Evolutionary conservation across 768 basidiomycete species (phyloP).

Genomic region (Trametes coccinea): DNA sequence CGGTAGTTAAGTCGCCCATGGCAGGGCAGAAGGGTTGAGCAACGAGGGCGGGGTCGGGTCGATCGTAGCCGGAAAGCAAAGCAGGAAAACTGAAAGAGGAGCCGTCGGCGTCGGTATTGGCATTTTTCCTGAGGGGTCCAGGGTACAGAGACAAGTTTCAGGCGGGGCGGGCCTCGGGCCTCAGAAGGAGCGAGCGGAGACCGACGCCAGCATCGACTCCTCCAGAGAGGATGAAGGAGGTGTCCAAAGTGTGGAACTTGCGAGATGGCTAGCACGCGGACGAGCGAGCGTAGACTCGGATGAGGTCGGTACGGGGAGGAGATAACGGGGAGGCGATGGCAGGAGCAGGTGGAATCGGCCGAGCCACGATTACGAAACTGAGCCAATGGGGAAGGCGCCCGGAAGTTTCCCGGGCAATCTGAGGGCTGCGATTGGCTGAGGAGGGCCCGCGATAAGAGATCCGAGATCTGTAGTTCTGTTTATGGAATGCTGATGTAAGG

Average conservation of each 20-base stretch:
- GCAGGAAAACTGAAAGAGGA: background rate
- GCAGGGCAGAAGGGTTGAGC: background rate
- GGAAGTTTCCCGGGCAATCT: conserved; percentile 15
- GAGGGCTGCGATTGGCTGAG: conserved; percentile 13
- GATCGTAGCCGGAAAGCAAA: background rate
- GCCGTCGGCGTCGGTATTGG: background rate
- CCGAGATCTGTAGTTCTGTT: background rate
- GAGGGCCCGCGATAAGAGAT: conserved; percentile 15
- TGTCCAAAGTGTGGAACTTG: background rate
- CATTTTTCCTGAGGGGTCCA: background rate
- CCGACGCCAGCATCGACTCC: background rate
- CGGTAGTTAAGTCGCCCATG: background rate
- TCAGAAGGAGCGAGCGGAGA: background rate
- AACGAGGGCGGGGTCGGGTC: background rate
- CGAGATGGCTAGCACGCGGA: background rate
- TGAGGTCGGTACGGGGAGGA: background rate
- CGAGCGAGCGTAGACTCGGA: background rate
- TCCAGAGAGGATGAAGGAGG: background rate
- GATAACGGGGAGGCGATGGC: conserved; percentile 10
- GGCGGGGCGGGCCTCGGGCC: too few relatives aligned
- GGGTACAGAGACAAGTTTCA: too few relatives aligned
- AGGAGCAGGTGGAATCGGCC: conserved; percentile 5
- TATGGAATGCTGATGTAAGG: conserved; percentile 17
- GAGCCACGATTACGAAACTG: conserved; percentile 12
- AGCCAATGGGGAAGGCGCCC: background rate